A percentile compares a stretch with the other conserved stretches of the same genome.
Evolutionary conservation across 306 rosid genomes (phyloP).

Genomic region (Sechiopsis laciniata): DNA sequence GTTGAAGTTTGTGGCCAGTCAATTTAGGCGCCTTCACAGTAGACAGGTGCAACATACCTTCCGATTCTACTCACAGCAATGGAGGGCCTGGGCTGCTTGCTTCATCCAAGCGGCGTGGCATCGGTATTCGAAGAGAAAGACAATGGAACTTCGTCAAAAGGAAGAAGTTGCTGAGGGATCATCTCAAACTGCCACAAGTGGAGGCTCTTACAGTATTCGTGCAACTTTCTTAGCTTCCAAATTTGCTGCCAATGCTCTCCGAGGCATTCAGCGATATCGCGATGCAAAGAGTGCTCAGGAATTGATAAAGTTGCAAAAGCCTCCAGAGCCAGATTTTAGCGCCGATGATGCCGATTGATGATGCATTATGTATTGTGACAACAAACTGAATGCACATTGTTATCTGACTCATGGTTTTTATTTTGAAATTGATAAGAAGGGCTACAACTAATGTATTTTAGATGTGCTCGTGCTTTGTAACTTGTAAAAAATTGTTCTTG

Average conservation of each 20-base stretch:
- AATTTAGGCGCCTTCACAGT: conserved; percentile 96
- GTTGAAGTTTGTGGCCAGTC: conserved; percentile 89
- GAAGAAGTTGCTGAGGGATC: conserved; percentile 51
- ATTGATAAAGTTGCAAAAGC: conserved; percentile 79
- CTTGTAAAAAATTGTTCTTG: conserved; percentile 1
- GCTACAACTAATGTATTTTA: conserved; percentile 12
- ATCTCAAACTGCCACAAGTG: conserved; percentile 34
- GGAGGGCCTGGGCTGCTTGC: conserved; percentile 99
- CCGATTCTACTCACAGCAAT: conserved; percentile 94
- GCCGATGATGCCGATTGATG: conserved; percentile 74
- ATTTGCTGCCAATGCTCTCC: conserved; percentile 89
- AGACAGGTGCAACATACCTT: conserved; percentile 97
- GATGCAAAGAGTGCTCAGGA: conserved; percentile 76
- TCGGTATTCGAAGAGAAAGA: conserved; percentile 73
- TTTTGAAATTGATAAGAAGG: not conserved
- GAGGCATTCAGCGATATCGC: conserved; percentile 80
- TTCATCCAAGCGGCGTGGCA: conserved; percentile 99
- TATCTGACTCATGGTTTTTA: not conserved
- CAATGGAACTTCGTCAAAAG: conserved; percentile 65
- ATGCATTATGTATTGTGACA: conserved; percentile 12
- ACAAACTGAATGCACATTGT: conserved; percentile 2
- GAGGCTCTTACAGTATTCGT: conserved; percentile 67
- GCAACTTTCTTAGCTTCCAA: conserved; percentile 83
- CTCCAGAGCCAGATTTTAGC: conserved; percentile 92
- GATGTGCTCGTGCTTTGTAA: conserved; percentile 19